Evolutionary conservation across 2,329 filamentous ascomycete genomes (phyloP).

Genomic region (Mycosphaerella arachidis): DNA sequence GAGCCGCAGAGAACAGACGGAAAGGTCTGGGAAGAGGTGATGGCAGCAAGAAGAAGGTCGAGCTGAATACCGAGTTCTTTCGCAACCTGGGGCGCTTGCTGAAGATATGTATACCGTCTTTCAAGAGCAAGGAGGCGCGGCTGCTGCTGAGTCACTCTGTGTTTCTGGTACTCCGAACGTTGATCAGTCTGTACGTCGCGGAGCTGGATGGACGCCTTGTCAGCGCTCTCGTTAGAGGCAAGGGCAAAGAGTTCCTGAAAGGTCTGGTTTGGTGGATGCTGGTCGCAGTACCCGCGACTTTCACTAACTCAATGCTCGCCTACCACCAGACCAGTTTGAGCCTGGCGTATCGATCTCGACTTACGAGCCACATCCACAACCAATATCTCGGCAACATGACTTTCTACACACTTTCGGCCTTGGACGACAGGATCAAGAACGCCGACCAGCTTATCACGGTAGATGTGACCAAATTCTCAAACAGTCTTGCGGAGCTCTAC

Average conservation of each 20-base stretch:
- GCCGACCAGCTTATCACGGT: slow-evolving; percentile 96
- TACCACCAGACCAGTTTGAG: slow-evolving; percentile 96
- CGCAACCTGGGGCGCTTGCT: slow-evolving; percentile 72
- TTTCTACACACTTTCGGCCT: slow-evolving; percentile 90
- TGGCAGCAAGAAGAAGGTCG: slow-evolving; percentile 61
- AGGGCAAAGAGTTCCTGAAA: slow-evolving; percentile 81
- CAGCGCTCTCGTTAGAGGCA: slow-evolving; percentile 85
- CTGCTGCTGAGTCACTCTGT: slow-evolving; percentile 86
- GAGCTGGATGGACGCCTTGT: slow-evolving; percentile 93
- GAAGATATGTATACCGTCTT: slow-evolving; percentile 84
- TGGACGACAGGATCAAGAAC: slow-evolving; percentile 98
- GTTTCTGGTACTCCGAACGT: slow-evolving; percentile 81
- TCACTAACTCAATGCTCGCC: slow-evolving; percentile 97
- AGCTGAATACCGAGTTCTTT: slow-evolving; percentile 84
- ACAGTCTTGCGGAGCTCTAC: slow-evolving; percentile 89
- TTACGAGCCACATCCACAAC: slow-evolving; percentile 93
- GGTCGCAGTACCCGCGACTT: slow-evolving; percentile 86
- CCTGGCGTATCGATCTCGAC: slow-evolving; percentile 82
- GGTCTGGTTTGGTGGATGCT: slow-evolving; percentile 98
- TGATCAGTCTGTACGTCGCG: slow-evolving; percentile 93
- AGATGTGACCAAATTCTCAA: slow-evolving; percentile 93
- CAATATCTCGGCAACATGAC: slow-evolving; percentile 97
- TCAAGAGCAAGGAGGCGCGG: slow-evolving; percentile 80
- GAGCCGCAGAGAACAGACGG: slow-evolving; percentile 57
- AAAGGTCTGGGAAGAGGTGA: slow-evolving; percentile 35